Evolutionary conservation across 805 yeast genomes (phyloP).

Genomic region (Babjeviella inositovora): DNA sequence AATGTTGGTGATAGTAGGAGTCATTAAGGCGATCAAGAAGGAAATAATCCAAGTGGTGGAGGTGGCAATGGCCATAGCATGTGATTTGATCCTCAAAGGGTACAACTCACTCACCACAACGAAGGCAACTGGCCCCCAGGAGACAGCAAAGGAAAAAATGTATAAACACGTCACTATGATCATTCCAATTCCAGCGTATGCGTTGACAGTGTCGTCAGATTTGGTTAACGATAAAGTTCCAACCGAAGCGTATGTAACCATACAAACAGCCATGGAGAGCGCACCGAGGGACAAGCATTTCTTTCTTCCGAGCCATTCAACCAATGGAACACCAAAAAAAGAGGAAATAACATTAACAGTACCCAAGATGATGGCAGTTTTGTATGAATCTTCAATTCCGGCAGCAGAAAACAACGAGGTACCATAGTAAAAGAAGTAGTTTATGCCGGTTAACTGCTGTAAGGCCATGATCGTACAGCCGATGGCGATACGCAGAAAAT

Average conservation of each 20-base stretch:
- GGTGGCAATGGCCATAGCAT: conserved; percentile 50
- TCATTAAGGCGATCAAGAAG: conserved; percentile 61
- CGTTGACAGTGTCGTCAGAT: no score
- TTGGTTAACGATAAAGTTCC: conserved; percentile 6
- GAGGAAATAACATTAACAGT: conserved; percentile 12
- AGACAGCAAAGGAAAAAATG: conserved; percentile 32
- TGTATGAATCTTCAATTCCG: conserved; percentile 12
- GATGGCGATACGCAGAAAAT: no score
- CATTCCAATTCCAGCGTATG: conserved; percentile 33
- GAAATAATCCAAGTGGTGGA: conserved; percentile 74
- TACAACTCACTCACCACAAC: conserved; percentile 27
- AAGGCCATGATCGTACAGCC: no score
- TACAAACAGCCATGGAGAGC: not conserved
- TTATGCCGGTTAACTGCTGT: conserved; percentile 14
- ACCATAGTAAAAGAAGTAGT: conserved; percentile 14
- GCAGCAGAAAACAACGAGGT: conserved; percentile 14
- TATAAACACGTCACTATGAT: conserved; percentile 35
- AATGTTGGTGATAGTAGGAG: no score
- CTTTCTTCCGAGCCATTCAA: conserved; percentile 12
- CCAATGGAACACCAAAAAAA: conserved; percentile 10
- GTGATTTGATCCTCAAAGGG: conserved; percentile 23
- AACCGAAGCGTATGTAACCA: conserved; percentile 1
- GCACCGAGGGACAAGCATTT: conserved; percentile 10
- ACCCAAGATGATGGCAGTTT: conserved; percentile 12
- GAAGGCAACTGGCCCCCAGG: conserved; percentile 41